Conservation (phyloP, 1,139 yeast species). For the Pichia cactophila region DNA sequence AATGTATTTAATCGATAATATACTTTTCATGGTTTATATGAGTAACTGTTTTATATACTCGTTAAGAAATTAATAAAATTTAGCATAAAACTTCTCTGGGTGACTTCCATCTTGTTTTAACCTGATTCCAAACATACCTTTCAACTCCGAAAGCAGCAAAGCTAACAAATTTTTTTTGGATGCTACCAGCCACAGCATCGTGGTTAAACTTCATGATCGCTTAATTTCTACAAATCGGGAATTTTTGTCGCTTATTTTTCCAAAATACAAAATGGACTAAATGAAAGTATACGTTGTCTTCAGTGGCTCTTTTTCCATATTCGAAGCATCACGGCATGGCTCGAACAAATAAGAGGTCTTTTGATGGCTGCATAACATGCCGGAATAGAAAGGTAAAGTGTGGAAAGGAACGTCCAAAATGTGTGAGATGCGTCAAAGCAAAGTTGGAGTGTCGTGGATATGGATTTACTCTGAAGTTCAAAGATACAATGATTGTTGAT, state of each 20-base stretch:
- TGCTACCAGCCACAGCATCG: no score
- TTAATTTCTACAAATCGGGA: background rate
- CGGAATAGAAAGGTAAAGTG: conserved; percentile 27
- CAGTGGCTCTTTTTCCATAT: background rate
- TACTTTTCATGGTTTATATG: no score
- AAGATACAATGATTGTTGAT: conserved; percentile 33
- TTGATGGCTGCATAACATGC: conserved; percentile 26
- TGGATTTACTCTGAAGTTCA: conserved; percentile 72
- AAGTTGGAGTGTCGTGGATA: conserved; percentile 71
- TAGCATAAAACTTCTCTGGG: no score
- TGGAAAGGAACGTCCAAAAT: conserved; percentile 24
- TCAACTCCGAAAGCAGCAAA: no score
- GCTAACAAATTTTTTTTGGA: no score
- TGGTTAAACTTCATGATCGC: background rate
- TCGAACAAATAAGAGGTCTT: conserved; percentile 25
- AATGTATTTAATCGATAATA: no score
- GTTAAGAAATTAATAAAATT: no score
- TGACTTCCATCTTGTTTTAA: no score
- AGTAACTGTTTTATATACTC: no score
- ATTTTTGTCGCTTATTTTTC: background rate
- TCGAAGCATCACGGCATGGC: background rate
- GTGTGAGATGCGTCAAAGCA: conserved; percentile 29
- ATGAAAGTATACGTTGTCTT: no score
- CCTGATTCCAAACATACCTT: no score
- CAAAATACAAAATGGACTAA: background rate